phyloP scores from a whole-genome alignment of 2,329 filamentous ascomycete species.

The Phialophora expanda region DNA sequence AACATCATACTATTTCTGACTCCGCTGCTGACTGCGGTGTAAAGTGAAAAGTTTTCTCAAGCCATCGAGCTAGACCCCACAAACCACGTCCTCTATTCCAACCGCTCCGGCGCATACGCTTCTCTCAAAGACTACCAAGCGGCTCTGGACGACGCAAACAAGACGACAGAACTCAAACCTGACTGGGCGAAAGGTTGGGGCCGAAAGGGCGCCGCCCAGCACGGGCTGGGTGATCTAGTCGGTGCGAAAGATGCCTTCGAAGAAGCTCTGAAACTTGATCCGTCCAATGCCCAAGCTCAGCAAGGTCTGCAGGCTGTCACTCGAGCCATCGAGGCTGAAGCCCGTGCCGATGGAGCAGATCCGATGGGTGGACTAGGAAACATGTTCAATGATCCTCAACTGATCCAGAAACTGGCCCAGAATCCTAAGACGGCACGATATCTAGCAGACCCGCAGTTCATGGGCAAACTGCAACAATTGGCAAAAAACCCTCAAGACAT shows the following conservation, averaged over 20 bases:
- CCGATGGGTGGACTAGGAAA: constrained; percentile 75
- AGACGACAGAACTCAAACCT: constrained; percentile 91
- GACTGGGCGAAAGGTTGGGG: constrained; percentile 98
- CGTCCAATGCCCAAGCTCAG: constrained; percentile 90
- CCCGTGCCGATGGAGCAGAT: constrained; percentile 64
- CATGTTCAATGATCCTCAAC: constrained; percentile 92
- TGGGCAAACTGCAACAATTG: constrained; percentile 83
- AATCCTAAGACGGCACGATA: constrained; percentile 91
- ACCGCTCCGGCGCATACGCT: constrained; percentile 84
- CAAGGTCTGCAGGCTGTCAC: constrained; percentile 82
- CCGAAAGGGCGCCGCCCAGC: constrained; percentile 87
- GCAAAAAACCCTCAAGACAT: constrained; percentile 78
- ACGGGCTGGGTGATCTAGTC: constrained; percentile 83
- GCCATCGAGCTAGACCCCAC: constrained; percentile 84
- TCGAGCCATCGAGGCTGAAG: constrained; percentile 83
- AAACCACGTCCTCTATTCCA: constrained; percentile 98
- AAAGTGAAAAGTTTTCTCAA: constrained; percentile 89
- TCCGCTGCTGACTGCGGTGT: constrained; percentile 19
- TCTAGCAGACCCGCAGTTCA: constrained; percentile 83
- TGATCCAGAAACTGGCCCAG: constrained; percentile 85
- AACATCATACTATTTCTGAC: constrained; percentile 35
- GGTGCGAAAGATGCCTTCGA: constrained; percentile 89
- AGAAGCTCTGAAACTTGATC: constrained; percentile 90
- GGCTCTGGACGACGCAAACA: constrained; percentile 86
- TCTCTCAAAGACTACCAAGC: constrained; percentile 87